A percentile compares a stretch with the other conserved stretches of the same genome.
phyloP scores from a whole-genome alignment of 2,329 filamentous ascomycete species.

The Cryphonectria radicalis region DNA sequence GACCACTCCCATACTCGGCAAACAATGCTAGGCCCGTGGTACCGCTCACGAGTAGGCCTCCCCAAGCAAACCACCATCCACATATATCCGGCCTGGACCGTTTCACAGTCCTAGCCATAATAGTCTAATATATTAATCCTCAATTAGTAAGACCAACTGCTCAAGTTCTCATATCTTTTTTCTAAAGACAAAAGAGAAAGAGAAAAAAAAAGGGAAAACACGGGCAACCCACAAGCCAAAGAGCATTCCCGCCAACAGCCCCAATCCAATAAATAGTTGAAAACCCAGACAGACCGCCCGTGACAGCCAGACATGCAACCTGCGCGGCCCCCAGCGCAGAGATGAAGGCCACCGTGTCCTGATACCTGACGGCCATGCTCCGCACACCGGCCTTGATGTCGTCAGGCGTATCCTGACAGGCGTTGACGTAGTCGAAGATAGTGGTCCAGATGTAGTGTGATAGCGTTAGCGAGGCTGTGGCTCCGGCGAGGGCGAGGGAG shows the following conservation, averaged over 20 bases:
- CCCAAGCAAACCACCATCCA: constrained; percentile 34
- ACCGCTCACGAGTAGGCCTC: constrained; percentile 32
- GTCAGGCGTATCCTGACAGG: constrained; percentile 55
- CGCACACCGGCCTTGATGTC: constrained; percentile 54
- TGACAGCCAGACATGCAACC: constrained; percentile 29
- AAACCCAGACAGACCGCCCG: constrained; percentile 30
- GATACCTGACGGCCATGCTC: constrained; percentile 53
- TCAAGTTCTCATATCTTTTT: no score
- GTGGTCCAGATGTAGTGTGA: constrained; percentile 48
- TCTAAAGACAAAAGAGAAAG: background rate
- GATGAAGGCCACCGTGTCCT: constrained; percentile 34
- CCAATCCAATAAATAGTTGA: constrained; percentile 30
- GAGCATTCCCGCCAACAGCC: constrained; percentile 29
- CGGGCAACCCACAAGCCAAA: constrained; percentile 24
- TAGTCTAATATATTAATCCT: background rate
- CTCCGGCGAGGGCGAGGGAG: constrained; percentile 42
- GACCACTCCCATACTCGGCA: constrained; percentile 27
- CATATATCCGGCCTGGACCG: constrained; percentile 31
- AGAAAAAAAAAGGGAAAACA: no score
- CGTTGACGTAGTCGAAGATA: constrained; percentile 56
- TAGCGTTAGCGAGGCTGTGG: constrained; percentile 48
- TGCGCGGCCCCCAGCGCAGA: constrained; percentile 29
- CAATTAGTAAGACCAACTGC: background rate
- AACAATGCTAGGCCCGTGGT: constrained; percentile 31
- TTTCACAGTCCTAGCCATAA: constrained; percentile 32